A percentile compares a stretch with the other conserved stretches of the same genome.
These are phyloP conservation scores for Geotrichum phurueaensis DNA, from an alignment of 1,139 yeast species.

Conservation along the genomic window DNA sequence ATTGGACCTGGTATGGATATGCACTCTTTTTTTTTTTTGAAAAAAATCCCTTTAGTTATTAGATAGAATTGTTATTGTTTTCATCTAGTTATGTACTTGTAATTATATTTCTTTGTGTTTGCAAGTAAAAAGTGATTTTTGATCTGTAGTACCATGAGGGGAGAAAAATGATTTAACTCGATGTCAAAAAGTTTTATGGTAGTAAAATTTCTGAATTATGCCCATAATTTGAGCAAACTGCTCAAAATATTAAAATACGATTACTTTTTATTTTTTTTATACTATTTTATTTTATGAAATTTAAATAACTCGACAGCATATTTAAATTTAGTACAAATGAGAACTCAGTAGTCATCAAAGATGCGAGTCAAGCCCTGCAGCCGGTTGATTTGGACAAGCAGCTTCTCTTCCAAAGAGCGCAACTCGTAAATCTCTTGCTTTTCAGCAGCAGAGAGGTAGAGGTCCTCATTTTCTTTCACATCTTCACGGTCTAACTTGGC, in stretches of 20 bases:
- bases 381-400: constrained; percentile 33
- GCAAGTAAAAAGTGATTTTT: background rate
- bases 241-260: background rate
- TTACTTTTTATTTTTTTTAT: background rate
- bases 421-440: constrained; percentile 60
- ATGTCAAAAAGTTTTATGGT: background rate
- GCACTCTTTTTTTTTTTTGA: background rate
- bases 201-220: background rate
- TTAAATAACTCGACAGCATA: background rate
- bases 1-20: background rate
- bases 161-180: background rate
- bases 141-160: no score
- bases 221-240: background rate
- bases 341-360: constrained; percentile 37
- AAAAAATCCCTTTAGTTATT: background rate
- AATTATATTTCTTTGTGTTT: background rate
- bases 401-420: constrained; percentile 31
- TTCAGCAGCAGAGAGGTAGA: constrained; percentile 68
- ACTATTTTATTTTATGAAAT: background rate
- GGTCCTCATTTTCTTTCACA: constrained; percentile 76
- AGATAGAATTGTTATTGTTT: background rate
- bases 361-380: constrained; percentile 37
- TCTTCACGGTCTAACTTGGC: constrained; percentile 84
- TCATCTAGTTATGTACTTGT: background rate
- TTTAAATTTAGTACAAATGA: background rate